Conservation (phyloP, 352 stramenopile genomes). For the Phytopythium ostracodes region DNA sequence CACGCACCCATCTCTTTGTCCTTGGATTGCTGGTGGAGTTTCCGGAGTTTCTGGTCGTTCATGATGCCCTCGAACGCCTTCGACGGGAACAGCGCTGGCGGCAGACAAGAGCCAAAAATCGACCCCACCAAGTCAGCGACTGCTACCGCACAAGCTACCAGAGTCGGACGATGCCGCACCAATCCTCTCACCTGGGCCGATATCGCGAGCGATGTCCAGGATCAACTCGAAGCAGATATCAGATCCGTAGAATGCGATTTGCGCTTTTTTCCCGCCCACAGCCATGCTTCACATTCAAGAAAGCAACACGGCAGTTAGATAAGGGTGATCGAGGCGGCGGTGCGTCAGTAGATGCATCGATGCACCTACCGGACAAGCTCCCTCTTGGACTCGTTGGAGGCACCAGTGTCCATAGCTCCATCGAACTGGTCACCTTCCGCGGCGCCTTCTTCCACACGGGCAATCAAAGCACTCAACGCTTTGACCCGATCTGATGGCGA, state of each 20-base stretch:
- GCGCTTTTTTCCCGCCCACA: slow-evolving; percentile 52
- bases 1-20: slow-evolving; percentile 56
- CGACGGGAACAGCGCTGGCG: slow-evolving; percentile 54
- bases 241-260: slow-evolving; percentile 72
- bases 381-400: slow-evolving; percentile 57
- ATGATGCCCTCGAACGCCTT: slow-evolving; percentile 82
- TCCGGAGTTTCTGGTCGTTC: slow-evolving; percentile 73
- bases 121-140: background rate
- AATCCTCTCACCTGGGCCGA: slow-evolving; percentile 39
- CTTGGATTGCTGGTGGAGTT: slow-evolving; percentile 68
- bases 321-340: background rate
- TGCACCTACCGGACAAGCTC: slow-evolving; percentile 54
- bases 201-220: slow-evolving; percentile 48
- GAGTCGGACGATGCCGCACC: background rate
- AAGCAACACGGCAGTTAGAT: background rate
- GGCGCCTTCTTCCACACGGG: slow-evolving; percentile 57
- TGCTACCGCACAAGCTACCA: background rate
- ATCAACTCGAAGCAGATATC: slow-evolving; percentile 80
- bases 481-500: slow-evolving; percentile 53
- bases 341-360: background rate
- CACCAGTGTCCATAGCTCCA: slow-evolving; percentile 15
- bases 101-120: background rate
- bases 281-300: slow-evolving; percentile 40
- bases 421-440: slow-evolving; percentile 50
- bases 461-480: slow-evolving; percentile 45